phyloP scores from a whole-genome alignment of 371 early-diverging fungal genomes.

The Catenaria anguillulae region DNA sequence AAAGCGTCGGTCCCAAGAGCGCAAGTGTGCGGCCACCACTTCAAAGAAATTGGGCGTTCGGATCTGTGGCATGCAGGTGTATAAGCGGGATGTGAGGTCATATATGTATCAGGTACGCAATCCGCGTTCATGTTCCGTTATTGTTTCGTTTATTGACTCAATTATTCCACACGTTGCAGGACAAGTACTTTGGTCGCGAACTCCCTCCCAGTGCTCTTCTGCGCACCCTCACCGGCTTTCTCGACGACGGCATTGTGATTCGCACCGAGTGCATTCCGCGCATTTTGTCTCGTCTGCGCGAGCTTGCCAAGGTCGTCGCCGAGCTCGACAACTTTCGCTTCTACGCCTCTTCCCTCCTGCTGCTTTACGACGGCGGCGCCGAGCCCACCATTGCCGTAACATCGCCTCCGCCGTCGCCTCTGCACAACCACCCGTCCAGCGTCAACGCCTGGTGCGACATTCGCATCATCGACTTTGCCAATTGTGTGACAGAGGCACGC shows the following conservation, averaged over 20 bases:
- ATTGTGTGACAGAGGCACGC: constrained; percentile 37
- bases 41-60: constrained; percentile 79
- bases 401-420: no score
- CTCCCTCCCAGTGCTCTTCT: constrained; percentile 56
- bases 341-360: constrained; percentile 69
- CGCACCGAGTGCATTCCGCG: constrained; percentile 55
- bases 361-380: constrained; percentile 59
- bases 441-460: constrained; percentile 32
- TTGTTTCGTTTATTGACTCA: constrained; percentile 12
- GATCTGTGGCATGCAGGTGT: constrained; percentile 92
- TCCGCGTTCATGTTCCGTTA: neutral
- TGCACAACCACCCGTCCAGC: no score
- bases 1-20: constrained; percentile 69
- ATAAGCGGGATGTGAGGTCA: constrained; percentile 3
- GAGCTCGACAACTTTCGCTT: constrained; percentile 68
- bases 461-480: constrained; percentile 87
- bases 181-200: constrained; percentile 88
- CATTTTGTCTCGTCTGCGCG: constrained; percentile 49
- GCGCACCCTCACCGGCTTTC: constrained; percentile 49
- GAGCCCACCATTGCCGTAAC: no score
- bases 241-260: constrained; percentile 57
- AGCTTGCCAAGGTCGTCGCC: constrained; percentile 48
- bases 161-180: constrained; percentile 37
- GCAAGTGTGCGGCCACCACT: constrained; percentile 79
- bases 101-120: constrained; percentile 4